A percentile compares a stretch with the other conserved stretches of the same genome.
Conservation (phyloP, 1,139 yeast genomes). For the Blastobotrys apis region DNA sequence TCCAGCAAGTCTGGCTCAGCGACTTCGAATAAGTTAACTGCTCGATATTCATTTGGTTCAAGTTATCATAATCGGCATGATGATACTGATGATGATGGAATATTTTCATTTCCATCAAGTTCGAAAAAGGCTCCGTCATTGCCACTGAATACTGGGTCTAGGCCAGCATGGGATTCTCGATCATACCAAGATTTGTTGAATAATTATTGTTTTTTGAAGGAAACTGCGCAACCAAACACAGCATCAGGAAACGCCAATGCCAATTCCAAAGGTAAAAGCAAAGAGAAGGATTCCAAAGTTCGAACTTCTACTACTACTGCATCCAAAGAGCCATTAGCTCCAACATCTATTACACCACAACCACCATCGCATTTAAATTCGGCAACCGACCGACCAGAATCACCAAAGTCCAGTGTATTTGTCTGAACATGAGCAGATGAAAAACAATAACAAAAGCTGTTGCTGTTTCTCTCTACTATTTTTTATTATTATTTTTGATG, state of each 20-base stretch:
- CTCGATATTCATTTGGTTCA: conserved; percentile 40
- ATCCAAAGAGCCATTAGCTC: conserved; percentile 1
- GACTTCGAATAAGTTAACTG: conserved; percentile 23
- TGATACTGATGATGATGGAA: conserved; percentile 15
- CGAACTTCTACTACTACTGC: not conserved
- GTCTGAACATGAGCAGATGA: conserved; percentile 1
- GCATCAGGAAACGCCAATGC: not conserved
- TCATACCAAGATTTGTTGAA: conserved; percentile 66
- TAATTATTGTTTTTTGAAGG: conserved; percentile 63
- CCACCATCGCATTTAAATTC: not conserved
- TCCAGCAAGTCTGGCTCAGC: not conserved
- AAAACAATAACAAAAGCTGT: no score
- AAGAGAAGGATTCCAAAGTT: not conserved
- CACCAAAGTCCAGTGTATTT: conserved; percentile 6
- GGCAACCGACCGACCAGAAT: no score
- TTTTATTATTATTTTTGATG: not conserved
- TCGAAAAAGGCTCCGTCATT: conserved; percentile 14
- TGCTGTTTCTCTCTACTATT: not conserved
- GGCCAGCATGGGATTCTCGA: conserved; percentile 48
- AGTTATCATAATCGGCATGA: conserved; percentile 27
- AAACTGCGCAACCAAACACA: conserved; percentile 4
- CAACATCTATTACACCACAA: not conserved
- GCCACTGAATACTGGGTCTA: not conserved
- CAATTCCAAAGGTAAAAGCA: not conserved
- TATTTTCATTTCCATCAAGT: conserved; percentile 15